Conservation (phyloP, 2,329 filamentous ascomycete genomes). For the Seiridium cupressi region DNA sequence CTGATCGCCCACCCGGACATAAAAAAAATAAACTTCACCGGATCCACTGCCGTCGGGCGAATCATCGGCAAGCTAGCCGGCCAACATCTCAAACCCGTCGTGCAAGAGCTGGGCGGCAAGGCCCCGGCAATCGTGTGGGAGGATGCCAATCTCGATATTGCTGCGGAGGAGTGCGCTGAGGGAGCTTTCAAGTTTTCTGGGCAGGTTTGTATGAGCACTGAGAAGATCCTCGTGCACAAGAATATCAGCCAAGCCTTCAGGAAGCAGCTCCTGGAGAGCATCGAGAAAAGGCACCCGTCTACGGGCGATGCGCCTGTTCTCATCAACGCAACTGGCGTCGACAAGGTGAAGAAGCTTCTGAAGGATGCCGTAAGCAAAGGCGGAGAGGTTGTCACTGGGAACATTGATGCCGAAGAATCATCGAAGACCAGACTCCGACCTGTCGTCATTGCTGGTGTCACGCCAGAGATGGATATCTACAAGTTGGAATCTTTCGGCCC, state of each 20-base stretch:
- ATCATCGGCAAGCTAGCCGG: constrained; percentile 63
- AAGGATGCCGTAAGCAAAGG: constrained; percentile 55
- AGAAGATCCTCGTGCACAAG: constrained; percentile 63
- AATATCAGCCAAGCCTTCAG: constrained; percentile 52
- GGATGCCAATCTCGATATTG: constrained; percentile 63
- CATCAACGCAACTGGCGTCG: constrained; percentile 22
- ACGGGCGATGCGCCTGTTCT: constrained; percentile 24
- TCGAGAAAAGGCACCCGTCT: constrained; percentile 22
- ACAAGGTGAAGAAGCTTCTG: constrained; percentile 40
- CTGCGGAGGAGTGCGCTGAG: constrained; percentile 55
- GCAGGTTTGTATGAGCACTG: constrained; percentile 70
- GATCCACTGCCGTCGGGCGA: constrained; percentile 61
- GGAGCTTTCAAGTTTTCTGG: constrained; percentile 63
- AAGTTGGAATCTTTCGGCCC: constrained; percentile 67
- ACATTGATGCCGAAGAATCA: constrained; percentile 29
- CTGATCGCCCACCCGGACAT: constrained; percentile 60
- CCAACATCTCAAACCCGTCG: constrained; percentile 63
- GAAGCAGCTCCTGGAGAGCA: constrained; percentile 24
- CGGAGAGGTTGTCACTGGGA: constrained; percentile 54
- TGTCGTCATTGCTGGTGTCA: constrained; percentile 59
- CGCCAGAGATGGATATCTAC: constrained; percentile 64
- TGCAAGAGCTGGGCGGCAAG: constrained; percentile 71
- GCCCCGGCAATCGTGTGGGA: constrained; percentile 64
- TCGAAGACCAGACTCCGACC: constrained; percentile 50
- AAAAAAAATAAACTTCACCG: constrained; percentile 71